These are phyloP conservation scores for Iris pallida DNA, from an alignment of 116 monocot genomes.

Conservation along the genomic window DNA sequence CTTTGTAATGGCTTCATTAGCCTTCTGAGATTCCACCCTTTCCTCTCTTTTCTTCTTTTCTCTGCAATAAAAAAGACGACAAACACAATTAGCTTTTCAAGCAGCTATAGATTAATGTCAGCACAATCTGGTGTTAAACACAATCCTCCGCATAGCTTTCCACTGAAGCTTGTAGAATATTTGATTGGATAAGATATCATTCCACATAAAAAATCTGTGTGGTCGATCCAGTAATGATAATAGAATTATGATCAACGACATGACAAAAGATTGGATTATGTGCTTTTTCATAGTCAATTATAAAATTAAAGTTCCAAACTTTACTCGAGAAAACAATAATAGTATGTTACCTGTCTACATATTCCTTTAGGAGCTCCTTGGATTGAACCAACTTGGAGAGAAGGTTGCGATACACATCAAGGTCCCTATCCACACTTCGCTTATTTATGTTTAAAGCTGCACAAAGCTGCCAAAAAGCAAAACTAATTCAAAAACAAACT, in stretches of 20 bases:
- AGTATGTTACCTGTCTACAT: constrained; percentile 70
- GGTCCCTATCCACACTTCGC: constrained; percentile 88
- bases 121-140: background rate
- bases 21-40: constrained; percentile 42
- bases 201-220: too few species aligned
- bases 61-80: background rate
- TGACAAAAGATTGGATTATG: too few species aligned
- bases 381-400: constrained; percentile 97
- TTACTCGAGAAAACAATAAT: too few species aligned
- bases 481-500: background rate
- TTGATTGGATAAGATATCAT: too few species aligned
- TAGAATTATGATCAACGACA: too few species aligned
- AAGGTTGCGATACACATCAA: constrained; percentile 94
- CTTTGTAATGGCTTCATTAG: constrained; percentile 56
- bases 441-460: constrained; percentile 78
- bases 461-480: constrained; percentile 65
- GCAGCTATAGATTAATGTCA: background rate
- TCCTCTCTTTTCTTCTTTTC: constrained; percentile 80
- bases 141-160: background rate
- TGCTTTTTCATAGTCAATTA: too few species aligned
- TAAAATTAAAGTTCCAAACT: too few species aligned
- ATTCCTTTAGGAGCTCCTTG: constrained; percentile 97
- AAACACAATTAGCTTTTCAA: background rate
- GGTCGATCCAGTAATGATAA: too few species aligned
- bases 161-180: background rate